Conservation (phyloP, 23 red algal species). For the Cyanidium caldarium region DNA sequence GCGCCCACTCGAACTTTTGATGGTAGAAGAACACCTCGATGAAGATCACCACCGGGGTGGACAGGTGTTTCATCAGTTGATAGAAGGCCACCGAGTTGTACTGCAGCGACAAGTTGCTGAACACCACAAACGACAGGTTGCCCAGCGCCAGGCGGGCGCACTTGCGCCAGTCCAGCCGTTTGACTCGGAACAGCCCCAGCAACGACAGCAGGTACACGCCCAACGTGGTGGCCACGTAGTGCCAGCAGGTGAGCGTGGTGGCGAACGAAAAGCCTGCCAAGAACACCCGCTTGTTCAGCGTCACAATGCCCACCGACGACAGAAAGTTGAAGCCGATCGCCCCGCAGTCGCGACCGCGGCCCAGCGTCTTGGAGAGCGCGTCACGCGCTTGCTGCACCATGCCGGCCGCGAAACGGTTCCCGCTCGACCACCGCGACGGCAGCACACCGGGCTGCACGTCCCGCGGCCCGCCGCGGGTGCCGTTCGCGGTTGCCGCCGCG, state of each 20-base stretch:
- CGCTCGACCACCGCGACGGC: too few relatives aligned
- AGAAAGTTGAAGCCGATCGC: slow-evolving; percentile 85
- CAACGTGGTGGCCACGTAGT: slow-evolving; percentile 71
- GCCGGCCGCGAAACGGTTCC: too few relatives aligned
- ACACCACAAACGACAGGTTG: slow-evolving; percentile 89
- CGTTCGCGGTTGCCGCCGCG: too few relatives aligned
- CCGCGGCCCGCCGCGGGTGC: too few relatives aligned
- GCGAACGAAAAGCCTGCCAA: slow-evolving; percentile 56
- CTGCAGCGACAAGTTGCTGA: slow-evolving; percentile 86
- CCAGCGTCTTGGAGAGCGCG: too few relatives aligned
- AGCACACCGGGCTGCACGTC: too few relatives aligned
- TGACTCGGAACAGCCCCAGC: slow-evolving; percentile 49
- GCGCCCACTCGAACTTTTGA: slow-evolving; percentile 17
- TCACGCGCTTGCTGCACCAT: too few relatives aligned
- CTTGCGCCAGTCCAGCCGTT: slow-evolving; percentile 64
- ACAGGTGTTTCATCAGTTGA: slow-evolving; percentile 95
- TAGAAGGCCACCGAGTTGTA: slow-evolving; percentile 92
- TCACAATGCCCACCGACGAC: slow-evolving; percentile 77
- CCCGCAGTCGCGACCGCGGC: too few relatives aligned
- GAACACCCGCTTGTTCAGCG: slow-evolving; percentile 85
- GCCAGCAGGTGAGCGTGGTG: slow-evolving; percentile 63
- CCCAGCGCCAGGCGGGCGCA: slow-evolving; percentile 52
- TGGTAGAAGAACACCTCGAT: slow-evolving; percentile 73
- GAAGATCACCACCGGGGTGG: slow-evolving; percentile 59
- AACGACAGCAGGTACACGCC: slow-evolving; percentile 40